Evolutionary conservation across 805 yeast genomes (phyloP).

Genomic region (Lachancea cidri): DNA sequence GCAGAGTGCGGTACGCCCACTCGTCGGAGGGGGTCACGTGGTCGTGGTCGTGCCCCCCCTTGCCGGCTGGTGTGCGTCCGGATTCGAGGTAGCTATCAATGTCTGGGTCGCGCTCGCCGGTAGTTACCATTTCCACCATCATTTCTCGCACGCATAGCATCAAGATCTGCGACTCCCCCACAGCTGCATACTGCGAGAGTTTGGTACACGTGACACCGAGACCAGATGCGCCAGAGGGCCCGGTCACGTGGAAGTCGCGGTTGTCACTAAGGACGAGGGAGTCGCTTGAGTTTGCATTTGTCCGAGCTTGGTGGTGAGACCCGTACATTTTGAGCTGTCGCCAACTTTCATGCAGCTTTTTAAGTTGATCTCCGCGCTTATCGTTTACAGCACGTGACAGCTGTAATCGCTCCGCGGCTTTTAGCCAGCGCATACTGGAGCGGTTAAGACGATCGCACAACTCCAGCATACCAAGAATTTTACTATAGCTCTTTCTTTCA

Average conservation of each 20-base stretch:
- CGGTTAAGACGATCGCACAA: constrained; percentile 47
- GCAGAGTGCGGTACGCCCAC: constrained; percentile 20
- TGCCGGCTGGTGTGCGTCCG: no score
- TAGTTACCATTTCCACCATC: constrained; percentile 18
- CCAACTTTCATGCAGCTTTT: constrained; percentile 20
- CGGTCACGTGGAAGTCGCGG: constrained; percentile 27
- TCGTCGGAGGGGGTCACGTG: constrained; percentile 12
- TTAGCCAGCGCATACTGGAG: constrained; percentile 44
- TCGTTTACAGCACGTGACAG: constrained; percentile 29
- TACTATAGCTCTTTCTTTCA: constrained; percentile 55
- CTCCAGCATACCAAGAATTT: constrained; percentile 59
- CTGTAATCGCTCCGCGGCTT: constrained; percentile 18
- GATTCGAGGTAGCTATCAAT: constrained; percentile 12
- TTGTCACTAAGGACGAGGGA: constrained; percentile 12
- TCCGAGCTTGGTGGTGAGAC: no score
- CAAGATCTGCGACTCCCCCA: constrained; percentile 13
- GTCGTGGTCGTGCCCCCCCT: not conserved
- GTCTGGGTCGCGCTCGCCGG: constrained; percentile 9
- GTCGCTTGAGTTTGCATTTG: not conserved
- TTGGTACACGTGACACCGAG: constrained; percentile 3
- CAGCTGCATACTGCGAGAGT: constrained; percentile 13
- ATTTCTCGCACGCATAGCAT: constrained; percentile 19
- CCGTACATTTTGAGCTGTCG: constrained; percentile 33
- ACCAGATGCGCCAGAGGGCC: no score
- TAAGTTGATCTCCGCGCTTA: constrained; percentile 19